phyloP scores from a whole-genome alignment of 2,329 filamentous ascomycete genomes.

The Raffaelea arxii region DNA sequence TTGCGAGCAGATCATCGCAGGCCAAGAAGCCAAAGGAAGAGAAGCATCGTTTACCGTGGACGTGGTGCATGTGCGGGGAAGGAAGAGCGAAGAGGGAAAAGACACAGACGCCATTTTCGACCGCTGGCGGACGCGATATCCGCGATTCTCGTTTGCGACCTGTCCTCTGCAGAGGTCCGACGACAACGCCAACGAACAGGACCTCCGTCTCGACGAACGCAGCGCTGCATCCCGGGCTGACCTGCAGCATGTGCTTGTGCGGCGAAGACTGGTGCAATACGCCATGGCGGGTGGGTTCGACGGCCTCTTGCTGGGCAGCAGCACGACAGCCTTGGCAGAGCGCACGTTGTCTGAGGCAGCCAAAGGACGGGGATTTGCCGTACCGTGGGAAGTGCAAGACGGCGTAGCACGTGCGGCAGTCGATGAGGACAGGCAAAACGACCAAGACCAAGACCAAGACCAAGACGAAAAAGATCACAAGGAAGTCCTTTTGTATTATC shows the following conservation, averaged over 20 bases:
- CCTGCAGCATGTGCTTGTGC: slow-evolving; percentile 61
- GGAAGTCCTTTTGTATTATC: slow-evolving; percentile 60
- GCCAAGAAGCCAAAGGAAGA: slow-evolving; percentile 54
- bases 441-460: too few species aligned
- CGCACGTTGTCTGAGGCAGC: slow-evolving; percentile 79
- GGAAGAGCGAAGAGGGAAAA: slow-evolving; percentile 7
- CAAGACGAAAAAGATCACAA: too few species aligned
- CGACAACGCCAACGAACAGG: too few species aligned
- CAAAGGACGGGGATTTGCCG: slow-evolving; percentile 75
- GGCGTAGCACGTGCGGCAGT: slow-evolving; percentile 32
- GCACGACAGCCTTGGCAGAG: slow-evolving; percentile 78
- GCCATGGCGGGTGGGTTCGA: slow-evolving; percentile 53
- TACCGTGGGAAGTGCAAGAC: slow-evolving; percentile 77
- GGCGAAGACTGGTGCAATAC: slow-evolving; percentile 58
- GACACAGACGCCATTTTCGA: slow-evolving; percentile 30
- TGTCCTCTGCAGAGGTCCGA: too few species aligned
- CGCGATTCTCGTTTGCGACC: slow-evolving; percentile 54
- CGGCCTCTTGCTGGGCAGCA: slow-evolving; percentile 73
- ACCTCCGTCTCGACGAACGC: background rate
- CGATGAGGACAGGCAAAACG: background rate
- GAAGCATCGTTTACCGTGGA: slow-evolving; percentile 59
- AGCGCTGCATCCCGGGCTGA: too few species aligned
- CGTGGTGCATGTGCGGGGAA: slow-evolving; percentile 38
- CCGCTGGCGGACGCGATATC: slow-evolving; percentile 50
- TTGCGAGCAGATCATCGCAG: slow-evolving; percentile 58